Evolutionary conservation across 345 rosid genomes (phyloP).

Genomic region (Murraya koenigii): DNA sequence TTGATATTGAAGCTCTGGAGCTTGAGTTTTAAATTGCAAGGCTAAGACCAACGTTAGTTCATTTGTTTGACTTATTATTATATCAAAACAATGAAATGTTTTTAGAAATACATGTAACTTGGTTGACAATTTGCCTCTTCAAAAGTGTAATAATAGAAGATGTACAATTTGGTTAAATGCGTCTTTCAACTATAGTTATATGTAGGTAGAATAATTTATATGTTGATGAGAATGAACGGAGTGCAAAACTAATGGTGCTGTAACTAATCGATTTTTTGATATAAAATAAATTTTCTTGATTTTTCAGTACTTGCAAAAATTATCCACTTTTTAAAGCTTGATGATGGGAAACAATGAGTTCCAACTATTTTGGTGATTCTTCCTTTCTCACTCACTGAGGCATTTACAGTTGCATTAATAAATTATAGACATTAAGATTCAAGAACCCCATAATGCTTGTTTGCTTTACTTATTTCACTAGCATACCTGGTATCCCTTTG

Average conservation of each 20-base stretch:
- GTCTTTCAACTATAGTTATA: neutral
- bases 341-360: neutral
- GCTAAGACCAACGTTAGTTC: too few species aligned
- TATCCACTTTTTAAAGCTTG: neutral
- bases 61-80: neutral
- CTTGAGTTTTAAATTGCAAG: too few species aligned
- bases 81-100: neutral
- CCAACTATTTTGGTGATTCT: neutral
- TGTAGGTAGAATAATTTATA: neutral
- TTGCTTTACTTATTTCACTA: too few species aligned
- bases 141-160: neutral
- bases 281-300: neutral
- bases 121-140: constrained; percentile 15
- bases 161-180: neutral
- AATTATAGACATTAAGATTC: too few species aligned
- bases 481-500: too few species aligned
- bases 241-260: neutral
- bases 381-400: neutral
- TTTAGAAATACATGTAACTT: too few species aligned
- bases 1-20: constrained; percentile 67
- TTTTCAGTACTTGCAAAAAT: neutral
- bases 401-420: too few species aligned
- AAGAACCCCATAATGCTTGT: too few species aligned
- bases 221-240: neutral
- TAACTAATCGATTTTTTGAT: neutral